Conservation (phyloP, 495 filamentous ascomycete species). For the Lasiosphaeriaceae sp. region DNA sequence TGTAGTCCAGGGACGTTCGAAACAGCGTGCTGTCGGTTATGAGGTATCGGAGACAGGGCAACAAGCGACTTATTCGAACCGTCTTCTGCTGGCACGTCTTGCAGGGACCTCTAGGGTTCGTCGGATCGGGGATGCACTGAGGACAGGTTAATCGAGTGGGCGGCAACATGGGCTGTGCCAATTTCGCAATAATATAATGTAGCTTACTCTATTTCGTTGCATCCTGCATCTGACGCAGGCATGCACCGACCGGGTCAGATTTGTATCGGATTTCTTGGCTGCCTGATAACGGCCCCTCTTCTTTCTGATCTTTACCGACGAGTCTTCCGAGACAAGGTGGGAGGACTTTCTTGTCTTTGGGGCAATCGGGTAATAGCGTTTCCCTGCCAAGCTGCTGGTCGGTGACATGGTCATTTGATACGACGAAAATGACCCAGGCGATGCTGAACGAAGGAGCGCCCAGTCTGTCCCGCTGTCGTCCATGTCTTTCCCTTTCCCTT, state of each 20-base stretch:
- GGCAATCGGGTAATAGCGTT: constrained; percentile 18
- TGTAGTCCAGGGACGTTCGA: constrained; percentile 31
- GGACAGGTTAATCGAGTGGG: constrained; percentile 3
- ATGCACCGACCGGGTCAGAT: constrained; percentile 30
- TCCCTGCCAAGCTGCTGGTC: constrained; percentile 8
- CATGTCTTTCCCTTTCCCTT: not conserved
- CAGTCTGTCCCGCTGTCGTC: constrained; percentile 20
- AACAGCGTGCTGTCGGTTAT: constrained; percentile 36
- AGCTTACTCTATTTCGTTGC: constrained; percentile 33
- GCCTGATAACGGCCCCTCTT: constrained; percentile 28
- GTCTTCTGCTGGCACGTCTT: constrained; percentile 31
- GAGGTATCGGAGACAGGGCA: constrained; percentile 40
- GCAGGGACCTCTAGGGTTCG: constrained; percentile 30
- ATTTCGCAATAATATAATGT: not conserved
- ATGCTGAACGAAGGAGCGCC: constrained; percentile 16
- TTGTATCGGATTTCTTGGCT: constrained; percentile 26
- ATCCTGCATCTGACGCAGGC: constrained; percentile 35
- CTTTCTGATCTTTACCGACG: constrained; percentile 19
- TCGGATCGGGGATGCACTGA: constrained; percentile 33
- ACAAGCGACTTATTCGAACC: constrained; percentile 29
- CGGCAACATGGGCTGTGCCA: not conserved
- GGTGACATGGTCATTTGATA: constrained; percentile 12
- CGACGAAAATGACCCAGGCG: constrained; percentile 10
- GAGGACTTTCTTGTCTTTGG: constrained; percentile 9
- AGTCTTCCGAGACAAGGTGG: constrained; percentile 11